Evolutionary conservation across 228 moss, liverwort and hornwort species (phyloP).

Genomic region (Sphagnum magellanicum): DNA sequence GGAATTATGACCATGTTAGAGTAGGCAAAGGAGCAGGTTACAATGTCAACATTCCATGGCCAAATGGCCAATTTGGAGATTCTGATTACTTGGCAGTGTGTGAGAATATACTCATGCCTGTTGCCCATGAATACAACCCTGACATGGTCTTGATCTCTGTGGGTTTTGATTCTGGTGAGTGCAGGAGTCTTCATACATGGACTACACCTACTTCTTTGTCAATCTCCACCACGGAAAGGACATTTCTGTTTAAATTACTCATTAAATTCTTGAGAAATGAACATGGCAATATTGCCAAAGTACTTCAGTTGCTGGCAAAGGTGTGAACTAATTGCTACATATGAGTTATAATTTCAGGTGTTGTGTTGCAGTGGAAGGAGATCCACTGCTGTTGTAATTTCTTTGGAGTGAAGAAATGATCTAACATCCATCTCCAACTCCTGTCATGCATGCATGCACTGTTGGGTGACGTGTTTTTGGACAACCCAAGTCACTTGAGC

Average conservation of each 20-base stretch:
- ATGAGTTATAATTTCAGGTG: too few relatives aligned
- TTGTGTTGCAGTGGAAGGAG: conserved; percentile 21
- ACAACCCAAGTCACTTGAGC: conserved; percentile 12
- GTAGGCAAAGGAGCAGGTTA: conserved; percentile 37
- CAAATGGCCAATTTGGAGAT: conserved; percentile 42
- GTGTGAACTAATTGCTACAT: too few relatives aligned
- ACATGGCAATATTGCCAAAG: too few relatives aligned
- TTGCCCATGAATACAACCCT: conserved; percentile 40
- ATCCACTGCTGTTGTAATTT: conserved; percentile 47
- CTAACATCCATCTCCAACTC: conserved; percentile 37
- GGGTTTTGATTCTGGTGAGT: conserved; percentile 48
- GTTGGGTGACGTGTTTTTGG: conserved; percentile 33
- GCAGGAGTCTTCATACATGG: background rate
- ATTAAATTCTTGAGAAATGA: too few relatives aligned
- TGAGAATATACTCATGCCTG: conserved; percentile 47
- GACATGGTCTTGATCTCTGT: conserved; percentile 56
- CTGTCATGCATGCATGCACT: conserved; percentile 48
- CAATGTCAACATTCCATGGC: conserved; percentile 61
- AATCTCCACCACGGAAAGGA: too few relatives aligned
- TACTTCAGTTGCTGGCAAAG: too few relatives aligned
- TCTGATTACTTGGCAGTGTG: conserved; percentile 51
- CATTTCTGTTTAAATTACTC: too few relatives aligned
- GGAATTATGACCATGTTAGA: conserved; percentile 38
- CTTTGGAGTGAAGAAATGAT: conserved; percentile 54
- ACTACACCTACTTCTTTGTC: too few relatives aligned